Base-by-base conservation (phyloP, 805 yeast species). In the Yamadazyma philogaea region DNA sequence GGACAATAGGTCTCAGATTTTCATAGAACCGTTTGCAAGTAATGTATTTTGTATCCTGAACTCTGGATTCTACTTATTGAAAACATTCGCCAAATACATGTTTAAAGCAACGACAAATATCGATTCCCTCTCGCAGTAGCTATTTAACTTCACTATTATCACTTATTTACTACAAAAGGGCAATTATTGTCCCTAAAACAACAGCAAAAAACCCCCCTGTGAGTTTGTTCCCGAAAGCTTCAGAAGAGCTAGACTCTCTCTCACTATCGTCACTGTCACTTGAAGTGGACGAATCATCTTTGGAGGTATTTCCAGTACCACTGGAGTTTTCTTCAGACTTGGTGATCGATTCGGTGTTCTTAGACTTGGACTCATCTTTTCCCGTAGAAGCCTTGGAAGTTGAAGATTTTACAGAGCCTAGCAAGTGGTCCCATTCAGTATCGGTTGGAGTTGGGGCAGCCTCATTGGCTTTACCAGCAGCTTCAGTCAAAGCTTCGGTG, bases 391-490 rank as follows among this genome's bases (percentile, higher is more conserved):
- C 11, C 7, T 20, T 30, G 14, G 40, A 19, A 15, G 11, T 21
- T 4, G 39, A 26, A 30, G 40, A 21, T n/a, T 27, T 34, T 32
- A 22, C 33, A 18, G 36, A 4, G 19, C 19, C 46, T 17, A 42
- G 37, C 19, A 45, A 42, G 15, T 24, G 22, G 30, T 33, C 35
- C 42, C 42, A 44, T 26, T 40, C 45, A 19, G 39, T 40, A 21
- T 34, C 47, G 10, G 44, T 41, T n/a, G 45, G 39, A 37, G 43
- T 39, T 17, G 46, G 49, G 15, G 51, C 53, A 21, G 45, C 48
- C 27, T 38, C 45, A 22, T 44, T 39, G n/a, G 34, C 61, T 34
- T 66, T 51, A 4, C 21, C 76, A 14, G 56, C 54, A 15, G 56
- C 55, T 8, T 40, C 22, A n/a, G 51, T 36, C 26, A 51, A 45